phyloP scores from a whole-genome alignment of 1,139 yeast species.

The Zygosaccharomyces sapae region DNA sequence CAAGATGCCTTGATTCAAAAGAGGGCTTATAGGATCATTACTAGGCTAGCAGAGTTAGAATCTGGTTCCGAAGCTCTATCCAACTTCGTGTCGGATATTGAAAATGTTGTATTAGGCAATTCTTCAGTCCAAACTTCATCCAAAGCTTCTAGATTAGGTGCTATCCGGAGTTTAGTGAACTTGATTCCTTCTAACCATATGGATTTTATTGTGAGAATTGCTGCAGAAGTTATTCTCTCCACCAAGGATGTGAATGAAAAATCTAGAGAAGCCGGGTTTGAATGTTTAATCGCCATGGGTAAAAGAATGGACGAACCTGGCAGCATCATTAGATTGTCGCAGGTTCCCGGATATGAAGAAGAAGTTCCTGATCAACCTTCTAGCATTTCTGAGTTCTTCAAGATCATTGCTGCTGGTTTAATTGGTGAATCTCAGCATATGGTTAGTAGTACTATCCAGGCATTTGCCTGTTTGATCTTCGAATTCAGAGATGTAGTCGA shows the following conservation, averaged over 20 bases:
- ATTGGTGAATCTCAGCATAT: constrained; percentile 92
- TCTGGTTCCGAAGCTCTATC: constrained; percentile 53
- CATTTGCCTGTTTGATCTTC: constrained; percentile 77
- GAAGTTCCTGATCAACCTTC: constrained; percentile 56
- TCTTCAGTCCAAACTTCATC: constrained; percentile 69
- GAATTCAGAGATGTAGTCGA: constrained; percentile 71
- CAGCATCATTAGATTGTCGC: constrained; percentile 62
- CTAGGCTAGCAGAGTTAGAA: constrained; percentile 65
- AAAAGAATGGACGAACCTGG: constrained; percentile 54
- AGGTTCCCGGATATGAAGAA: constrained; percentile 65
- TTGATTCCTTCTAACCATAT: constrained; percentile 59
- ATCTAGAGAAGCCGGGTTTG: constrained; percentile 78
- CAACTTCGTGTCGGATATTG: constrained; percentile 54
- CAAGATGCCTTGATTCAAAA: constrained; percentile 74
- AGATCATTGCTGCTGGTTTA: constrained; percentile 93
- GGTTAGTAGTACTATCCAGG: constrained; percentile 94
- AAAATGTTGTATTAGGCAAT: constrained; percentile 54
- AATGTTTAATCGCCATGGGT: constrained; percentile 76
- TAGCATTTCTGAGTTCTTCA: constrained; percentile 73
- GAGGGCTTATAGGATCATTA: constrained; percentile 78
- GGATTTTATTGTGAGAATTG: constrained; percentile 71
- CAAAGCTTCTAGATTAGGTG: constrained; percentile 72
- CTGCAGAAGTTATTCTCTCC: constrained; percentile 84
- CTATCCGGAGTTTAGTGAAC: constrained; percentile 58
- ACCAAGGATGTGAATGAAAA: constrained; percentile 94